Evolutionary conservation across 2,329 filamentous ascomycete genomes (phyloP), one percentile per base, ranked within the genome.

Genomic region (Thyridium curvatum): DNA sequence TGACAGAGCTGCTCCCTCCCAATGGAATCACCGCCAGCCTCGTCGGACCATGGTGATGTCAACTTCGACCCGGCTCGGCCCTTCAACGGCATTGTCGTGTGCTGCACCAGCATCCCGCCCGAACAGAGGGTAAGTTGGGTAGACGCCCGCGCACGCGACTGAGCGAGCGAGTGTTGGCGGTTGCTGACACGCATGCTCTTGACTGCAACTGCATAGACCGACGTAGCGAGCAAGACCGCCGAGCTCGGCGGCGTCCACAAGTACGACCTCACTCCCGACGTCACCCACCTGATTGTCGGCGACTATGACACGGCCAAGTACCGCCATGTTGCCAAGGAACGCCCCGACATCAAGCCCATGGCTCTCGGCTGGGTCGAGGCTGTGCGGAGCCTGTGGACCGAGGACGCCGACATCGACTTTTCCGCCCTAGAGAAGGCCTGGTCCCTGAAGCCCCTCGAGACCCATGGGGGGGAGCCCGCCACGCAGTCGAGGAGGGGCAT

Each of bases 231-330:
- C 35, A 77, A 80, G 44, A 85, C 86, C 14, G 63, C 71, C 46
- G 79, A 95, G 56, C 88, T 98, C 70, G 93, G 93, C 47, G 93
- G 90, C 37, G 63, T 76, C 43, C 86, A 94, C 71, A 89, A 86
- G 52, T 84, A 89, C 60, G 90, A 98, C 60, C 78, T 98, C 33
- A 97, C 90, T n/a, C 86, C 86, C 41, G 88, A 96, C 59, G 88
- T 94, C 35, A 97, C 93, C 5, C 93, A 98, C 66, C 79, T 98
- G 34, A 77, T 98, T 46, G 87, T 95, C 45, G 93, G 90, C 58
- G 82, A 86, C 52, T 85, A 88, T 53, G 79, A 91, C 57, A 97
- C 91, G 1, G 79, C 85, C 36, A 98, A 98, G 62, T 98, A 98
- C 64, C 84, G 82, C 60, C 95, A 94, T 69, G 91, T 97, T 53